Percentiles rank a stretch among this genome's conserved stretches.
Conservation (phyloP, 306 rosid genomes). For the Boehmeria nivea region DNA sequence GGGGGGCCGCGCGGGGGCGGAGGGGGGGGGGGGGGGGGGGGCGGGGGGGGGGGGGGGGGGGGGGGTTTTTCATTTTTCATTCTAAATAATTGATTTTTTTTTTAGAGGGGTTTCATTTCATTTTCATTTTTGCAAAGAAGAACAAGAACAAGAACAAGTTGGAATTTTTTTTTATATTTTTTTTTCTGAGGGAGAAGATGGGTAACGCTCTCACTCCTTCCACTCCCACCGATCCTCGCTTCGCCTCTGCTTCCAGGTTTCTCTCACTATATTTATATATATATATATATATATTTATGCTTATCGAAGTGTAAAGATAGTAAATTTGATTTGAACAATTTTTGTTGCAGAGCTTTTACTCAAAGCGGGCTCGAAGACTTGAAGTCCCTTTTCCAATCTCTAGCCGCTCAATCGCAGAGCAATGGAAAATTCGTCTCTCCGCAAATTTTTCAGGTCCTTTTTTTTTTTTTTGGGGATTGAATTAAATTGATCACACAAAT, state of each 20-base stretch:
- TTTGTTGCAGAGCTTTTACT: slow-evolving; percentile 61
- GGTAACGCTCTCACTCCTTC: slow-evolving; percentile 47
- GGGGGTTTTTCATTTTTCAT: no score
- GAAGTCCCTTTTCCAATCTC: slow-evolving; percentile 42
- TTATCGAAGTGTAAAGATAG: neutral
- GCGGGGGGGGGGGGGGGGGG: no score
- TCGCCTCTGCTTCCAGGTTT: slow-evolving; percentile 64
- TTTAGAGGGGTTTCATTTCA: no score
- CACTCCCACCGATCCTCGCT: slow-evolving; percentile 37
- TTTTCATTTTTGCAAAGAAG: no score
- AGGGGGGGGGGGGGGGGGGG: no score
- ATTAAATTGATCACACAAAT: neutral
- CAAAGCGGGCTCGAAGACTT: slow-evolving; percentile 57
- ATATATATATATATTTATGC: neutral
- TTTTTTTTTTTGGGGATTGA: neutral
- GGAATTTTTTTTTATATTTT: no score
- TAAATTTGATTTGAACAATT: neutral
- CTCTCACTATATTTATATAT: neutral
- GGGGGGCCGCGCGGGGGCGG: no score
- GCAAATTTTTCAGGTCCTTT: slow-evolving; percentile 58
- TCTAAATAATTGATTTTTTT: no score
- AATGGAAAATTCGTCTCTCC: slow-evolving; percentile 41
- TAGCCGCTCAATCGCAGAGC: slow-evolving; percentile 60
- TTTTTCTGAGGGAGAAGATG: slow-evolving; percentile 23
- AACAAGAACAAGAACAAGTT: no score